These are phyloP conservation scores for Globisporangium okanoganense DNA, from an alignment of 352 stramenopile genomes.

Conservation along the genomic window DNA sequence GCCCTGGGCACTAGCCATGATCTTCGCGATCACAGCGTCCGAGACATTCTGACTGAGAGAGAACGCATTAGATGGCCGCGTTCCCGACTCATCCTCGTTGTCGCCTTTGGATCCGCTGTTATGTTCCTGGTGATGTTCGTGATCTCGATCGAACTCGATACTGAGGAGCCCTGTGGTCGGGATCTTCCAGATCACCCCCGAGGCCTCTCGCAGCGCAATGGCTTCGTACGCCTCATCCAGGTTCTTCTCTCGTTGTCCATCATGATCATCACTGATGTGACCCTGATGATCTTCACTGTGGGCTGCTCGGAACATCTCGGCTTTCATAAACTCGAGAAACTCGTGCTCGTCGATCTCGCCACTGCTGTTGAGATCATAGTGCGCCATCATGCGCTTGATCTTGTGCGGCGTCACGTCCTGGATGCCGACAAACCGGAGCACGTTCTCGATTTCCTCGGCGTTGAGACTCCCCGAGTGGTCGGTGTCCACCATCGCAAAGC, in stretches of 20 bases:
- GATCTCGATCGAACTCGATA: conserved; percentile 31
- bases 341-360: conserved; percentile 71
- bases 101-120: not conserved
- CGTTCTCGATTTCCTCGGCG: conserved; percentile 39
- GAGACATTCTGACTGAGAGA: conserved; percentile 21
- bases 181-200: conserved; percentile 38
- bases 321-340: conserved; percentile 75
- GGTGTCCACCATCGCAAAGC: conserved; percentile 55
- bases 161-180: conserved; percentile 27
- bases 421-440: conserved; percentile 51
- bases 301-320: conserved; percentile 27
- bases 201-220: conserved; percentile 21
- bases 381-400: conserved; percentile 42
- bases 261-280: not conserved
- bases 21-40: conserved; percentile 31
- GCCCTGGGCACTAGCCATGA: conserved; percentile 40
- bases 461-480: conserved; percentile 55
- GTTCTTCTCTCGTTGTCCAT: not conserved
- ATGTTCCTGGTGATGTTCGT: conserved; percentile 1
- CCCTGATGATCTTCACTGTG: not conserved
- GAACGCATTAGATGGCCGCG: not conserved
- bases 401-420: conserved; percentile 30
- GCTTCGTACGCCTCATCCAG: conserved; percentile 26
- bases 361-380: conserved; percentile 68
- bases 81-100: not conserved